Evolutionary conservation across 257 asterid genomes (phyloP), one percentile per base, ranked within the genome.

Genomic region (Solanum pinnatisectum): DNA sequence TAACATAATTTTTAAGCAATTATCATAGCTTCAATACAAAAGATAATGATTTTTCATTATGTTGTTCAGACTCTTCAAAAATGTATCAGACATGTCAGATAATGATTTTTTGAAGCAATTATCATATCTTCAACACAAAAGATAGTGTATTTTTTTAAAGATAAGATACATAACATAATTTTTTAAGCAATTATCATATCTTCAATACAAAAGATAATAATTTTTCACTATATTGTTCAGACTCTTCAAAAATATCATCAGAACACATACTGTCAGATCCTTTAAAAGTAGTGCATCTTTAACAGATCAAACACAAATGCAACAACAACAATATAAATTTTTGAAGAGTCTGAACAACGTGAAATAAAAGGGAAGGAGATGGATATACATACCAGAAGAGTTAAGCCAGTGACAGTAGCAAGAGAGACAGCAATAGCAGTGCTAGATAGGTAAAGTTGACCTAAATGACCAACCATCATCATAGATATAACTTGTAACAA

Each of bases 401-500:
- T 77, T 77, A 77, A 77, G 7, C 84, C 84, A 39, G 84, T 77
- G 33, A 40, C 84, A 23, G 35, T 40, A 40, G 56, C 84, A 40
- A 77, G 84, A 77, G 84, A 77, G 22, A 77, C 7, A 40, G 60
- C 59, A 39, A 77, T 77, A 5, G 84, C 84, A 23, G 84, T 77
- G 59, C 84, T 77, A 40, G 84, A 77, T 8, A 77, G 84, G 59
- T 77, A 77, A 39, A 77, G 84, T 77, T 77, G 59, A 2, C 84
- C 59, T 40, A 77, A 77, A 40, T 77, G 59, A n/a, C 84, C 84
- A 39, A 77, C 84, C 84, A 77, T 77, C 84, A 77, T 77, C 59
- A 88, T 36, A 20, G 83, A 74, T 36, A 74, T 74, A 2, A 74
- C 32, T 74, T 74, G 83, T 25, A 74, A 74, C 52, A 74, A 36